A percentile compares a stretch with the other conserved stretches of the same genome.
Evolutionary conservation across 1,284 basidiomycete species (phyloP).

Genomic region (Sparassis latifolia): DNA sequence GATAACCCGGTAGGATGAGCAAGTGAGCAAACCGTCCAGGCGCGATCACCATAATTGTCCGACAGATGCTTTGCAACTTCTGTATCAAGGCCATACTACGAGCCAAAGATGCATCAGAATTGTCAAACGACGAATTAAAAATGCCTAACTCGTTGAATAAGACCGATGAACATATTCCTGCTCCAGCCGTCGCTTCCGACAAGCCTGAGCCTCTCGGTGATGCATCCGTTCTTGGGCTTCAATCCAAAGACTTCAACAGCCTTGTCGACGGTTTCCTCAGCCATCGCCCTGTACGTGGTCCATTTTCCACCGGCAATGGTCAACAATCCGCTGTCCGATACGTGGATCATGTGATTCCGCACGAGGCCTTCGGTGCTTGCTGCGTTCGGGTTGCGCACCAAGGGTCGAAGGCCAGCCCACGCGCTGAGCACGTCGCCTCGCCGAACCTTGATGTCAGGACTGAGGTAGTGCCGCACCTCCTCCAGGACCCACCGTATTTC

Average conservation of each 20-base stretch:
- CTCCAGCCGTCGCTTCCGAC: slow-evolving; percentile 95
- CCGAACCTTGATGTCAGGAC: slow-evolving; percentile 89
- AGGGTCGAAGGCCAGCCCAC: slow-evolving; percentile 88
- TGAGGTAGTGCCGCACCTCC: slow-evolving; percentile 86
- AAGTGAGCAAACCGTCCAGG: slow-evolving; percentile 89
- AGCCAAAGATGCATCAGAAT: slow-evolving; percentile 5
- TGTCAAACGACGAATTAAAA: slow-evolving; percentile 1
- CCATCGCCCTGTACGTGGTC: slow-evolving; percentile 98
- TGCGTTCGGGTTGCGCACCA: slow-evolving; percentile 81
- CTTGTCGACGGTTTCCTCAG: slow-evolving; percentile 89
- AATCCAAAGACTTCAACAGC: slow-evolving; percentile 80
- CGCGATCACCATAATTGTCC: slow-evolving; percentile 93
- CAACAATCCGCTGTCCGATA: slow-evolving; percentile 76
- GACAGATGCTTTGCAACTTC: slow-evolving; percentile 92
- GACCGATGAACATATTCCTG: slow-evolving; percentile 94
- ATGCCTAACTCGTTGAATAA: slow-evolving; percentile 75
- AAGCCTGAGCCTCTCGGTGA: slow-evolving; percentile 78
- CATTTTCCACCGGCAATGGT: slow-evolving; percentile 98
- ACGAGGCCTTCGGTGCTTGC: slow-evolving; percentile 85
- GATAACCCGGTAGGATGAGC: slow-evolving; percentile 71
- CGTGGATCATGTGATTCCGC: slow-evolving; percentile 91
- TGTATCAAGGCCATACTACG: slow-evolving; percentile 80
- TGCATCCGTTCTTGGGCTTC: slow-evolving; percentile 58
- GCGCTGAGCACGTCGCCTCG: slow-evolving; percentile 96
- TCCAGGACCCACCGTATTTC: slow-evolving; percentile 97